Evolutionary conservation across 805 yeast species (phyloP), one percentile per base, ranked within the genome.

Genomic region (Suhomyces xylopsoci): DNA sequence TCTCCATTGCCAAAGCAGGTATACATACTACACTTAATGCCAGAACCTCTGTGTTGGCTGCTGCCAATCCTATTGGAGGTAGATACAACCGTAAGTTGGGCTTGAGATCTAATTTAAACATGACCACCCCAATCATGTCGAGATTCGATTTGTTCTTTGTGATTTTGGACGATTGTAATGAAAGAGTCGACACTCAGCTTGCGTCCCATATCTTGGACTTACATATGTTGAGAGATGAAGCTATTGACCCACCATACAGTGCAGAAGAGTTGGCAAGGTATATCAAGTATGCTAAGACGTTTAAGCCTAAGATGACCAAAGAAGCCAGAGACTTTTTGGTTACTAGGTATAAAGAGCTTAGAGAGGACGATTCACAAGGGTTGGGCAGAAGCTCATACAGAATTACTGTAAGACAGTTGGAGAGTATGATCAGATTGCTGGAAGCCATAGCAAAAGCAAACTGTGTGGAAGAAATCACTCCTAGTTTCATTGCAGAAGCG

Each of bases 71-170:
- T 20, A 83, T 94, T 52, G 96, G 91, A n/a, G 99, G 99, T 49
- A 78, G 99, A 62, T 94, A 94, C 69, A 93, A 94, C 70, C 81
- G 97, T 52, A 91, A 90, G 65, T 68, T 84, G 47, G 88, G 96
- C 1, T 77, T 94, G 54, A 78, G 96, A 57, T 84, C 96, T 47
- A 94, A 94, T 65, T 78, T 94, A 65, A 85, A 87, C 63, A 90
- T 94, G 97, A 89, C 97, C 14, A 98, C 97, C 0, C 99, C 99
- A 1, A 94, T 94, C 66, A 94, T 94, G 97, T 93, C 98, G 28
- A 84, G 99, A 72, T 94, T 94, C 68, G 99, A 94, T 71, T 73
- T 94, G 58, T 94, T 94, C 67, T 94, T 94, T 64, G 97, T 94
- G 25, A 87, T 94, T 50, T 76, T 94, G 58, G 99, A 93, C 70